Conservation (phyloP, 176 grass and related monocot genomes). For the Dendrocalamus sinicus region DNA sequence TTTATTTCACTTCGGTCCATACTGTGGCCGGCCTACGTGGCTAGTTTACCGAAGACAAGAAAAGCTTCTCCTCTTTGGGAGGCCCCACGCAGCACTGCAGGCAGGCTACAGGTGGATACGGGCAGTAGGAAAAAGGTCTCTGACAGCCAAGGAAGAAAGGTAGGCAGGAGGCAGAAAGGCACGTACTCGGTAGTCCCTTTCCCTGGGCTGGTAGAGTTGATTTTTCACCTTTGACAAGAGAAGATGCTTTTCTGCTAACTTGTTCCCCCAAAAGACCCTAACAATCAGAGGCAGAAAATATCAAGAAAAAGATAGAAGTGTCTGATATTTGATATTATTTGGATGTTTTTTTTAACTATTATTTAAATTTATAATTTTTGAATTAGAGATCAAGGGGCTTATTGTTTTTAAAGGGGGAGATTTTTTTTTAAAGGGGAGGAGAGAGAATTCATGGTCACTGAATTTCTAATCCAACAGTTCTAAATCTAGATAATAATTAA, state of each 20-base stretch:
- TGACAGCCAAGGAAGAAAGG: background rate
- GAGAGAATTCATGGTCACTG: too few relatives aligned
- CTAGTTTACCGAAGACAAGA: background rate
- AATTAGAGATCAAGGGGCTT: too few relatives aligned
- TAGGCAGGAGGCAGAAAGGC: conserved; percentile 22
- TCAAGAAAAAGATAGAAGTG: background rate
- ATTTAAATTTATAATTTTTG: too few relatives aligned
- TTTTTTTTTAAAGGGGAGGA: too few relatives aligned
- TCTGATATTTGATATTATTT: too few relatives aligned
- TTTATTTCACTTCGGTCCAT: too few relatives aligned
- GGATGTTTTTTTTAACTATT: too few relatives aligned
- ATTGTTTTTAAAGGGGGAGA: too few relatives aligned
- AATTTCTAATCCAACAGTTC: too few relatives aligned
- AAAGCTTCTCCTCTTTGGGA: conserved; percentile 13
- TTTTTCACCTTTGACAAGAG: conserved; percentile 29
- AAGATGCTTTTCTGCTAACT: conserved; percentile 9
- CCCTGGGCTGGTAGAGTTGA: background rate
- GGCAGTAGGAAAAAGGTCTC: background rate
- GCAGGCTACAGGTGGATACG: conserved; percentile 3
- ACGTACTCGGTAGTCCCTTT: background rate
- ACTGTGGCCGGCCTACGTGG: too few relatives aligned
- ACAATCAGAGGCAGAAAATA: background rate
- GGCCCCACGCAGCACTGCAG: background rate
- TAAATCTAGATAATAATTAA: too few relatives aligned
- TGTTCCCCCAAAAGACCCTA: background rate